Base-by-base conservation (phyloP, 306 rosid species). In the Glycine tomentella region DNA sequence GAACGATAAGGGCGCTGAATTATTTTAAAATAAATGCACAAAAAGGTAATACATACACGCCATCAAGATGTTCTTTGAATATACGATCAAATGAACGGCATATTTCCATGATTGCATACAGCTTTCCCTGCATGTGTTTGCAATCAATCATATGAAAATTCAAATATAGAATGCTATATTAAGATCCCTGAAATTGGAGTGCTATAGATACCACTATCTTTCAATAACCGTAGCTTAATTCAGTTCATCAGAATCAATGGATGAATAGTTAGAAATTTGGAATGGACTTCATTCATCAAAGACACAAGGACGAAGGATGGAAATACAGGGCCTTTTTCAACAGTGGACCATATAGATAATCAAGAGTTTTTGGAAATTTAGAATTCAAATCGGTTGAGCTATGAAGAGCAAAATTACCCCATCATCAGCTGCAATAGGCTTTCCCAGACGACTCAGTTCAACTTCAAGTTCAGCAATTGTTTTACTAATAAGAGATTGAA, bases 41-140 rank as follows among this genome's bases (percentile, higher is more conserved):
- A 25, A 81, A 81, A 67, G 46, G 42, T 25, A 65, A 70, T n/a
- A 87, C 98, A 64, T 89, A 94, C 98, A 91, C 92, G 73, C 98
- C 98, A 87, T 94, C 97, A 59, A 94, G 98, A 84, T 92, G 98
- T 69, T 94, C 98, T 83, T 94, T 94, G 88, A 90, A 92, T 82
- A 85, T 94, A 77, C 87, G 93, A 81, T 94, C 98, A 57, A 94
- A 94, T 49, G 89, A 33, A 49, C 97, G 97, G 79, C 97, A 90
- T 84, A 94, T 94, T 85, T 94, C 98, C 97, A 92, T 91, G 88
- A 94, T 90, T 76, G 92, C 88, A 77, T 94, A 92, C 84, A 94
- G 74, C 82, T 94, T 94, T 50, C 98, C 98, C 98, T 94, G 92
- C 88, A 86, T 45, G 74, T 53, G 36, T 56, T 61, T 76, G 68